A percentile compares a stretch with the other conserved stretches of the same genome.
phyloP scores from a whole-genome alignment of 257 asterid species.

The Solanum arcanum region DNA sequence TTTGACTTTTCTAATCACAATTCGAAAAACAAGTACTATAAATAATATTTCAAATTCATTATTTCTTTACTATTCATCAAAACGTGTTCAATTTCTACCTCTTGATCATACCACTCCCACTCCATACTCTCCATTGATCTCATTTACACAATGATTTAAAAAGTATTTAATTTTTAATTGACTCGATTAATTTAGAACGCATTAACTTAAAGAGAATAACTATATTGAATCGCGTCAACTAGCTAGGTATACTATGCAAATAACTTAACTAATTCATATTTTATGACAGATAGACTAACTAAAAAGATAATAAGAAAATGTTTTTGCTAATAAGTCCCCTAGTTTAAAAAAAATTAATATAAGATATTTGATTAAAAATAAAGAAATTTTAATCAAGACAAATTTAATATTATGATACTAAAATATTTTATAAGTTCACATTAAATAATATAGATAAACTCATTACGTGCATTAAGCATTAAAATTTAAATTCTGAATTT shows the following conservation, averaged over 20 bases:
- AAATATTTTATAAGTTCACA: neutral
- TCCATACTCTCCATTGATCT: neutral
- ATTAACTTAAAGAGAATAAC: neutral
- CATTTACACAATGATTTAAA: neutral
- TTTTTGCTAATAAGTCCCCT: too few relatives aligned
- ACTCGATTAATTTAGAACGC: neutral
- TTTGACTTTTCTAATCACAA: neutral
- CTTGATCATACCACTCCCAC: neutral
- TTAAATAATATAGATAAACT: neutral
- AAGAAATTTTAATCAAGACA: neutral
- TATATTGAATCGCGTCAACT: neutral
- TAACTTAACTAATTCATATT: neutral
- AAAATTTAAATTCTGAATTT: neutral
- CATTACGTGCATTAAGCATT: rapidly evolving
- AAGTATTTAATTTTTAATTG: neutral
- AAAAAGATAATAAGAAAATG: neutral
- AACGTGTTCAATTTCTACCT: neutral
- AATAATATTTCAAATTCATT: too few relatives aligned
- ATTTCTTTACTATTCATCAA: too few relatives aligned
- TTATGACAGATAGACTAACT: neutral
- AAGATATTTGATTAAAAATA: neutral
- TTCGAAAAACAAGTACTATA: neutral
- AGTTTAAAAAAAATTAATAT: neutral
- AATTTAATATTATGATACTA: neutral
- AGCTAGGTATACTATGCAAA: neutral